Evolutionary conservation across 495 filamentous ascomycete species (phyloP).

Genomic region (Tuber borchii): DNA sequence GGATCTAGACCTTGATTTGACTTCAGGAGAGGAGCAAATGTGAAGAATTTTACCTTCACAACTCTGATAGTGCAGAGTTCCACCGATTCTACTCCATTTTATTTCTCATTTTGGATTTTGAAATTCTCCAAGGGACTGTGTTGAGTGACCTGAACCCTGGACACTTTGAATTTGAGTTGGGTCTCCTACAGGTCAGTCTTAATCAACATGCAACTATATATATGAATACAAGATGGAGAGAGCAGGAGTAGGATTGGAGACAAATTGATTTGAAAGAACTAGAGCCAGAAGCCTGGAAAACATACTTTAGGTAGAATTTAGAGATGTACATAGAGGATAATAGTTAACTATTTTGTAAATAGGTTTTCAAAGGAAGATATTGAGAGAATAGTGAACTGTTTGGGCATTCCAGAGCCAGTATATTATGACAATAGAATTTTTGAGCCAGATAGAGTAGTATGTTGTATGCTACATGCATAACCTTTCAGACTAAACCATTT

Average conservation of each 20-base stretch:
- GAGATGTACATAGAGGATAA: not conserved
- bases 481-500: not conserved
- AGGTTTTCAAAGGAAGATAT: not conserved
- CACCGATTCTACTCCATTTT: not conserved
- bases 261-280: not conserved
- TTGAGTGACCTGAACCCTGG: not conserved
- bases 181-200: not conserved
- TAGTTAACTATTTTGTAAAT: not conserved
- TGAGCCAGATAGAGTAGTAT: not conserved
- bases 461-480: not conserved
- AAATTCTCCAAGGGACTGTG: fast-evolving
- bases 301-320: not conserved
- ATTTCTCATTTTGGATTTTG: not conserved
- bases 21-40: no score
- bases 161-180: not conserved
- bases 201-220: not conserved
- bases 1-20: no score
- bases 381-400: not conserved
- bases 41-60: no score
- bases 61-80: no score
- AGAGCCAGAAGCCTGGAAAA: not conserved
- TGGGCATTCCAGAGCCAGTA: not conserved
- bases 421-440: not conserved
- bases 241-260: not conserved
- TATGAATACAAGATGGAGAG: not conserved